Evolutionary conservation across 139 green algal species (phyloP), one percentile per base, ranked within the genome.

Genomic region (Coelastrella sp.): DNA sequence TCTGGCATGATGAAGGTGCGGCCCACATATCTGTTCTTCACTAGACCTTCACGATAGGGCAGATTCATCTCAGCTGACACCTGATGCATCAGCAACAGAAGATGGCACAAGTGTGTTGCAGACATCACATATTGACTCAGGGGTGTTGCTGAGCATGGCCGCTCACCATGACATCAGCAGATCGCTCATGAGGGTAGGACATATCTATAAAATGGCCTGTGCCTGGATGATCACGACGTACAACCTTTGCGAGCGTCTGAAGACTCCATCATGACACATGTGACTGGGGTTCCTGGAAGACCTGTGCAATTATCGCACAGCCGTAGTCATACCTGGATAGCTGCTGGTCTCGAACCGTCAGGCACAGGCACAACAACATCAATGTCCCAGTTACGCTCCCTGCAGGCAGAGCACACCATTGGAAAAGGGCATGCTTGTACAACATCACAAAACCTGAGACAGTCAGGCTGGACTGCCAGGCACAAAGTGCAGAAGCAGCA

Each of bases 1-100:
- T 99, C 96, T 9, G 98, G 98, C 98, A 99, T 99, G 95, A 99
- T 99, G 96, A 99, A 99, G 81, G 98, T 99, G 89, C 98, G 96
- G 10, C 98, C 98, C 17, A 99, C 98, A 93, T 99, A 99, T 49
- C 94, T 79, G 93, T 99, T 99, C 92, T 99, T 99, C 10, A 99
- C 98, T 78, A 99, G 95, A 56, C 98, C 98, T 93, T 99, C 97
- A 8, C 96, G 91, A 94, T 99, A 99, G 0, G 98, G 98, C 78
- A 99, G 93, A 19, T 94, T 93, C 88, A 99, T 90, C 89, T 98
- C 96, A 6, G 95, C 91, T 17, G 87, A 95, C 74, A 90, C 87
- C 73, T 89, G 68, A 10, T n/a, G 7, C 12, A 57, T 0, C 12
- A 82, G 8, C 49, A 27, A 14, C n/a, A 24, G 10, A 24, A 78